Evolutionary conservation across 805 yeast genomes (phyloP), one percentile per base, ranked within the genome.

Genomic region (Schwanniomyces pseudopolymorphus): DNA sequence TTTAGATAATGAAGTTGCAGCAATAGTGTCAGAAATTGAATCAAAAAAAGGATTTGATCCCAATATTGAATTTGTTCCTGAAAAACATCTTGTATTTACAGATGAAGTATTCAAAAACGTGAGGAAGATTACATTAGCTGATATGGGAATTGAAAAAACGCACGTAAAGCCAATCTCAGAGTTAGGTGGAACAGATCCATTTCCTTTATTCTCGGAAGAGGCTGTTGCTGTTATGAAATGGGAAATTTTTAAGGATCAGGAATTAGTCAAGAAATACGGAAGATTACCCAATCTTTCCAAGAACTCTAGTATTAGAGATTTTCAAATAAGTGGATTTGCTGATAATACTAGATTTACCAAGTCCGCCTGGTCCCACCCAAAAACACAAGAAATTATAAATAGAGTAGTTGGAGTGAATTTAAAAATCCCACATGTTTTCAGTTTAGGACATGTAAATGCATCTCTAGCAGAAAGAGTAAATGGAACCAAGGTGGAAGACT

Each of bases 101-200:
- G n/a, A 14, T 8, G 39, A 33, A 4, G 36, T 37, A 3, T 74
- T 56, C 45, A 56, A 59, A 13, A 59, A 56, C 16, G 67, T 71
- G 14, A 64, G 67, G 44, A 62, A 62, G 44, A 61, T 69, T 42
- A 68, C 74, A 2, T 57, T 72, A 46, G 55, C 56, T 28, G 75
- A 70, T 25, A 53, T 72, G 40, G 67, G 70, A 3, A 70, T 72
- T 44, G 39, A 35, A 5, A 52, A 50, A 26, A 67, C 72, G 0
- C 72, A 66, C 45, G 58, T 59, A 8, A 52, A 56, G 20, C 64
- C 67, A 20, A 58, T 66, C 17, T 53, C 60, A 33, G 63, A 67
- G 9, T 59, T 70, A 44, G 77, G 65, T 13, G 65, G 57, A 2
- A 49, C 56, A 3, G 62, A 61, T 37, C 63, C 67, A 6, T 63